Base-by-base conservation (phyloP, 805 yeast genomes). In the Teunomyces gatunensis region DNA sequence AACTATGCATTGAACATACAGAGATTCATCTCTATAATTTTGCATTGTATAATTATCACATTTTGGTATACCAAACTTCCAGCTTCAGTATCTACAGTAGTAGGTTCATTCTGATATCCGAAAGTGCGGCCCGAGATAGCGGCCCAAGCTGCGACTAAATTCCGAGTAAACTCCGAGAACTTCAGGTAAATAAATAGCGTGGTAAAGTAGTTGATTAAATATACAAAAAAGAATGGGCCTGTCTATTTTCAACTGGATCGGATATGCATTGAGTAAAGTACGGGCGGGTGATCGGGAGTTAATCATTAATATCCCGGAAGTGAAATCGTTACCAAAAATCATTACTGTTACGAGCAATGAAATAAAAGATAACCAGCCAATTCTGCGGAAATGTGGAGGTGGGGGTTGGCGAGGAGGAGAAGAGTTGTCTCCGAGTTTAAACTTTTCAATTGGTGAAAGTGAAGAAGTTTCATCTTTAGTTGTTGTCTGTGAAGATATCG, bases 401-500 rank as follows among this genome's bases (percentile, higher is more conserved):
- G 18, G 11, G 17, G 45, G 49, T 4, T 51, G 39, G 30, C 50
- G 55, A 15, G 53, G 39, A 9, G 35, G 48, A 15, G 37, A 48
- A 20, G 48, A 50, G 1, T 54, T 57, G 7, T 33, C 48, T 4
- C 42, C 54, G 11, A 33, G 43, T 25, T 28, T 53, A 23, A 23
- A 32, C 11, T 18, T 46, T 21, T 6, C 34, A 7, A 28, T 20
- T 13, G 21, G 11, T 7, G 21, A 39, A 7, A 39, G 28, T 9
- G 48, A 21, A 6, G 11, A 11, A 13, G 43, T 49, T 25, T 34
- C 37, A 10, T 55, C 59, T 3, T 42, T 50, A 33, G 51, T 50
- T 4, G 2, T 55, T 3, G 17, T 54, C 20, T 42, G 47, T 36
- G 54, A 55, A 30, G 59, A 55, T 30, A 42, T 51, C 13, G 59